Evolutionary conservation across 208 protist species (phyloP), one percentile per base, ranked within the genome.

Genomic region (Crithidia expoeki): DNA sequence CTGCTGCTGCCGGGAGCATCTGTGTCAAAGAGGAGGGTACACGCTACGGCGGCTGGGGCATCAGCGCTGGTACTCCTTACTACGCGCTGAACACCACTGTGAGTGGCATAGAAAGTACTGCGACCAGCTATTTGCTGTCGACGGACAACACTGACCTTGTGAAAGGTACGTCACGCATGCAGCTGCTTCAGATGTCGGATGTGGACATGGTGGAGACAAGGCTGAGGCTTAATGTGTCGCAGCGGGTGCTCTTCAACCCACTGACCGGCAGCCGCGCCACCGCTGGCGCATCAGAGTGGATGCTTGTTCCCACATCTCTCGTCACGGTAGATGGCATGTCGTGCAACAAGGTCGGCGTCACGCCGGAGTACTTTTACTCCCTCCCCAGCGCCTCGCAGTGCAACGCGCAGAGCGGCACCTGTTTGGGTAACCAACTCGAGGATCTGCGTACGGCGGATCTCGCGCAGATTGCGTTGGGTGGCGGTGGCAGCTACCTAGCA

Each of bases 271-370:
- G 70, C 14, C 40, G 40, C 46, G 63, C 1, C 19, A 28, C 21
- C 25, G 71, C 50, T n/a, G 84, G 82, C 14, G 28, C 63, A 17
- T 33, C 50, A 28, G 84, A 89, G 69, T 93, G 88, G 88, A 67
- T 93, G n/a, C 50, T 94, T 23, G 53, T 94, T 19, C 80, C 86
- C 44, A 68, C 68, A 0, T 36, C 75, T 6, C 60, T 78, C 25
- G 84, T 93, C 53, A 84, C 69, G n/a, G 27, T 83, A 17, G 46
- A 72, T 25, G 90, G 90, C 12, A 64, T 57, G 10, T 79, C 76
- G 25, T 96, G 86, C 65, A 76, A 92, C 59, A 86, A 83, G 55
- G 80, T 96, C 11, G 90, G 90, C 44, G 66, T 89, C 3, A 59
- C 84, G 55, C 27, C 77, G 55, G 73, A 85, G 75, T 63, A 85